Evolutionary conservation across 2,329 filamentous ascomycete genomes (phyloP), one percentile per base, ranked within the genome.

Genomic region (Hymenoscyphus fraxineus): DNA sequence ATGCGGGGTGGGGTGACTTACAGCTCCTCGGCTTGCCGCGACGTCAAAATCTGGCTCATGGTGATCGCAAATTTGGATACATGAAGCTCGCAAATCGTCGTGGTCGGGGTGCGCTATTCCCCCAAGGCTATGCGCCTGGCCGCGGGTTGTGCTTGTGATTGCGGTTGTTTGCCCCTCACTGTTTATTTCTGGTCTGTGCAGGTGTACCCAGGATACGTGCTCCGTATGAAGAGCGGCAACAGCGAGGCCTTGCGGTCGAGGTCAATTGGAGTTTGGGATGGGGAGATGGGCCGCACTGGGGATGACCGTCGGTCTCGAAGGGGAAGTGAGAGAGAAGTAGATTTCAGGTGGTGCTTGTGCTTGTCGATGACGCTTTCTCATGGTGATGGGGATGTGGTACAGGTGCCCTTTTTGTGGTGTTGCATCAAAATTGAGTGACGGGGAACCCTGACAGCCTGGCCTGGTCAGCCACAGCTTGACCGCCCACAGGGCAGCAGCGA

Each of bases 21-120:
- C 91, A 95, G 88, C 83, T 95, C 92, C 80, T 95, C 92, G 69
- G 91, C 91, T 82, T 96, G 92, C 76, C 90, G 87, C 74, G 84
- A 81, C 67, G 91, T 92, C 79, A 95, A 81, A 77, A 92, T 83
- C 75, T 86, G 85, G 81, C 85, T 89, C 90, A 93, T 93, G 70
- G 74, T 78, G 79, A 68, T 62, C 41, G 64, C 59, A 60, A 64
- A 62, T 60, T 51, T 60, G 56, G 66, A 72, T 69, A 68, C 71
- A 73, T 74, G 68, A 73, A 71, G 67, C 59, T 68, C 38, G 61
- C 58, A 56, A 51, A 19, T 27, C 44, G 44, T 35, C 6, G 32
- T 13, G 22, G 40, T 62, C 64, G 55, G 40, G 56, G 55, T 68
- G 57, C 60, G 57, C 65, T 60, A 62, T 51, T 65, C 41, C 59